A percentile compares a stretch with the other conserved stretches of the same genome.
Conservation (phyloP, 768 basidiomycete species). For the Tylopilus vinaceipallidus region DNA sequence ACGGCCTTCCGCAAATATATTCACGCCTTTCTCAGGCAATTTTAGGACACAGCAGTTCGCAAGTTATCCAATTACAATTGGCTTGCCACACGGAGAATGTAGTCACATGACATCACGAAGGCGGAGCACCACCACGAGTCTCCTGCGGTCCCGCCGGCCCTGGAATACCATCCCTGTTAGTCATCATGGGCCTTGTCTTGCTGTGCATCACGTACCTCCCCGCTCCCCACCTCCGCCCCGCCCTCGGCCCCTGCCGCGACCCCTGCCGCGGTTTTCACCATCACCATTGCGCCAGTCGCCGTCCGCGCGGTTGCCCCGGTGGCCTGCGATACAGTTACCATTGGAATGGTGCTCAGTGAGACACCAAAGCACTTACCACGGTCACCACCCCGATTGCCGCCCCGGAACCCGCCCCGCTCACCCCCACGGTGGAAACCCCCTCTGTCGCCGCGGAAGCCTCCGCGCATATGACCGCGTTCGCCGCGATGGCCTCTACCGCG, state of each 20-base stretch:
- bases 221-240: constrained; percentile 40
- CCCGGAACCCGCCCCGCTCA: constrained; percentile 35
- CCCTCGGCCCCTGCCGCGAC: constrained; percentile 46
- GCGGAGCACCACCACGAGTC: constrained; percentile 16
- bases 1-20: too few species aligned
- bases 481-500: constrained; percentile 43
- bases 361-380: constrained; percentile 16
- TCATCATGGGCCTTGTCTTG: background rate
- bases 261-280: constrained; percentile 38
- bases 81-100: background rate
- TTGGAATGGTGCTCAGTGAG: background rate
- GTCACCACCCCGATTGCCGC: constrained; percentile 32
- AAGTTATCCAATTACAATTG: too few species aligned
- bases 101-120: constrained; percentile 10
- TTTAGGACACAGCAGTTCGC: too few species aligned
- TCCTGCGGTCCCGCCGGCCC: constrained; percentile 26
- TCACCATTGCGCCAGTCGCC: constrained; percentile 52
- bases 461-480: constrained; percentile 40
- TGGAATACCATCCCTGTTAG: too few species aligned
- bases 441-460: constrained; percentile 41
- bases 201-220: constrained; percentile 32
- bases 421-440: constrained; percentile 36
- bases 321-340: constrained; percentile 6
- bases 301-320: constrained; percentile 23
- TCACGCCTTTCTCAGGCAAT: background rate